Evolutionary conservation across 208 protist species (phyloP).

Genomic region (Acanthamoeba triangularis): DNA sequence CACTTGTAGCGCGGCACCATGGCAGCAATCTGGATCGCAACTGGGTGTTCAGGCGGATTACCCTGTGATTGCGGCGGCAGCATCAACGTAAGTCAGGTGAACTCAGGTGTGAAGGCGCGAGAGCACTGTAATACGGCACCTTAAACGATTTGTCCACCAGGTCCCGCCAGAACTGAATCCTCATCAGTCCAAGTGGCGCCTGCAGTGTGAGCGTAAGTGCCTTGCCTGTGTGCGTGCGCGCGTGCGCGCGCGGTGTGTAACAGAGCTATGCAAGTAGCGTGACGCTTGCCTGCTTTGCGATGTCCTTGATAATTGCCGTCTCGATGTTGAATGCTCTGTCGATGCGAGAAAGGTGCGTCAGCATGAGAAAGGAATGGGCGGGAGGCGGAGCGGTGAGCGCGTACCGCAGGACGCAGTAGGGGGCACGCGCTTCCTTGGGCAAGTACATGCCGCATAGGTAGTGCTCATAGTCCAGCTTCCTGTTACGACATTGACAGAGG

Average conservation of each 20-base stretch:
- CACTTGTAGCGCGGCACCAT: slow-evolving; percentile 17
- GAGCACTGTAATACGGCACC: background rate
- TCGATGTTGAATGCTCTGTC: slow-evolving; percentile 70
- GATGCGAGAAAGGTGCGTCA: background rate
- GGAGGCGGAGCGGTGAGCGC: background rate
- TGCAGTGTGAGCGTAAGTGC: background rate
- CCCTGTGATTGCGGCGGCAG: background rate
- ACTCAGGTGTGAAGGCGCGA: background rate
- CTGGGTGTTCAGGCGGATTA: background rate
- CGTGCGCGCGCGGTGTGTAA: too few relatives aligned
- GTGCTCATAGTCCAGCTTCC: slow-evolving; percentile 73
- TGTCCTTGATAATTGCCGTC: slow-evolving; percentile 64
- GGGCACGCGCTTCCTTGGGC: slow-evolving; percentile 56
- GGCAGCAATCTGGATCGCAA: slow-evolving; percentile 7
- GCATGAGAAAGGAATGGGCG: background rate
- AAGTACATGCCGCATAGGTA: slow-evolving; percentile 72
- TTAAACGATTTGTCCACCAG: slow-evolving; percentile 21
- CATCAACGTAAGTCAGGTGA: too few relatives aligned
- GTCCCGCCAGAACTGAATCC: slow-evolving; percentile 64
- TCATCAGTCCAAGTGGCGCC: background rate
- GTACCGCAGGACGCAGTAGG: background rate
- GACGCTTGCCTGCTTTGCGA: slow-evolving; percentile 35
- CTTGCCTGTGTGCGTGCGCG: background rate
- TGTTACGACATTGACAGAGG: background rate
- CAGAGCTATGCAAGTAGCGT: background rate